Evolutionary conservation across 2,329 filamentous ascomycete species (phyloP).

Genomic region (Beauveria medogensis): DNA sequence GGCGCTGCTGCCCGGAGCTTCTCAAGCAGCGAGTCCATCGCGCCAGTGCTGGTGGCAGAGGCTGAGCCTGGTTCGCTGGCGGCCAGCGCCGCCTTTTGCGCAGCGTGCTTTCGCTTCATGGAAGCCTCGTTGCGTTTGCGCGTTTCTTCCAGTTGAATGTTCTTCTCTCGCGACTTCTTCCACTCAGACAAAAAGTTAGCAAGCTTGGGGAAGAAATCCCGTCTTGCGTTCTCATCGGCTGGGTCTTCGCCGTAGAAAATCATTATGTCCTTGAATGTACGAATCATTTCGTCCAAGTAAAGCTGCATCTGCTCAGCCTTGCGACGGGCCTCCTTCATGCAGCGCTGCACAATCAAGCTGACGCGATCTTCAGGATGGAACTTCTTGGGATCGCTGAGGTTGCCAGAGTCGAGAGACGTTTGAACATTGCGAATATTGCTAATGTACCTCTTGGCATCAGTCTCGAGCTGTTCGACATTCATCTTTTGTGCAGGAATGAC

Average conservation of each 20-base stretch:
- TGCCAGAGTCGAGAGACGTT: slow-evolving; percentile 82
- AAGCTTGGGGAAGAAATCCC: slow-evolving; percentile 93
- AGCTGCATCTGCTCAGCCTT: slow-evolving; percentile 95
- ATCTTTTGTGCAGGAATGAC: slow-evolving; percentile 79
- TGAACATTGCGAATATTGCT: slow-evolving; percentile 93
- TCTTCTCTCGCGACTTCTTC: slow-evolving; percentile 96
- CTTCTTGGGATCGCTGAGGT: slow-evolving; percentile 90
- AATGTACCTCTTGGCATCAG: slow-evolving; percentile 86
- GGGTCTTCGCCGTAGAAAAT: slow-evolving; percentile 93
- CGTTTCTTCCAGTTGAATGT: slow-evolving; percentile 71
- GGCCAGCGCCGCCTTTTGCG: slow-evolving; percentile 52
- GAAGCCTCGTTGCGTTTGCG: slow-evolving; percentile 80
- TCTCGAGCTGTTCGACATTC: slow-evolving; percentile 85
- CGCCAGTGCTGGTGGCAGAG: slow-evolving; percentile 69
- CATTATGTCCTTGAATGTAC: slow-evolving; percentile 92
- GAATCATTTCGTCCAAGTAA: slow-evolving; percentile 86
- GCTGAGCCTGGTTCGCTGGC: slow-evolving; percentile 42
- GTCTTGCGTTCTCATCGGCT: slow-evolving; percentile 79
- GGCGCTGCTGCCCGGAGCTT: slow-evolving; percentile 90
- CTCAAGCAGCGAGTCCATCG: slow-evolving; percentile 93
- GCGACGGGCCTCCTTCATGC: slow-evolving; percentile 91
- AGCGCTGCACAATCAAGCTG: slow-evolving; percentile 79
- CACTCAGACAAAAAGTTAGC: slow-evolving; percentile 85
- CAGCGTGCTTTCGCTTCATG: slow-evolving; percentile 82
- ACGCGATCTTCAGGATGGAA: slow-evolving; percentile 98